Conservation (phyloP, 192 early-diverging fungal species). For the Coemansia sp. region DNA sequence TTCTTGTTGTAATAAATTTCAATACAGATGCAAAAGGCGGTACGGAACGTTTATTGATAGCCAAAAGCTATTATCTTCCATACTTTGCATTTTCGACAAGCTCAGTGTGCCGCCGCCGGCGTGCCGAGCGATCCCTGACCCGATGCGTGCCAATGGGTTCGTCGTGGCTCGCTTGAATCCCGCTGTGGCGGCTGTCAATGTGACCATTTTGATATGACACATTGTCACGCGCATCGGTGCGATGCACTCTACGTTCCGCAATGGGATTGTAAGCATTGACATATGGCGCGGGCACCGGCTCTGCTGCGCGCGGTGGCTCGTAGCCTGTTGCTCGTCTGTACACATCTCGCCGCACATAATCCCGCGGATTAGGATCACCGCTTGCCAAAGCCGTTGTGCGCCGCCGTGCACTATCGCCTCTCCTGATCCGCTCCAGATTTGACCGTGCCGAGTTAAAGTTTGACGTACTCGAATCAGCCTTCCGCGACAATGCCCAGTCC, state of each 20-base stretch:
- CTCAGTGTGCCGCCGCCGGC: conserved; percentile 21
- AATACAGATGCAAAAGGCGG: no score
- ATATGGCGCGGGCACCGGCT: conserved; percentile 14
- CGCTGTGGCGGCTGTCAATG: background rate
- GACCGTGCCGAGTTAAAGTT: background rate
- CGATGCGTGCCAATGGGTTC: conserved; percentile 11
- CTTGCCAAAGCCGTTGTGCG: conserved; percentile 4
- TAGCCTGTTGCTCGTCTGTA: conserved; percentile 3
- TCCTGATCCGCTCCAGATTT: background rate
- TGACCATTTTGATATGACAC: background rate
- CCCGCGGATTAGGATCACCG: background rate
- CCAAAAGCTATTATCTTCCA: conserved; percentile 3
- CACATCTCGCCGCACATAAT: conserved; percentile 5
- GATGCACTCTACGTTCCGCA: background rate
- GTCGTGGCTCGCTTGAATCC: background rate
- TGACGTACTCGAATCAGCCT: background rate
- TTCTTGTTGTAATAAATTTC: background rate
- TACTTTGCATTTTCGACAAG: conserved; percentile 11
- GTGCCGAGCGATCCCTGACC: conserved; percentile 13
- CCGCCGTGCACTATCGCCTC: conserved; percentile 1
- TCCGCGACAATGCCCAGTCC: conserved; percentile 32
- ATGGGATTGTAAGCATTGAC: background rate
- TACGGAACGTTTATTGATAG: background rate
- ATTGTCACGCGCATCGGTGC: background rate
- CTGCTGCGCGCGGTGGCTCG: background rate